phyloP scores from a whole-genome alignment of 2,329 filamentous ascomycete genomes.

The Fusarium sp. region DNA sequence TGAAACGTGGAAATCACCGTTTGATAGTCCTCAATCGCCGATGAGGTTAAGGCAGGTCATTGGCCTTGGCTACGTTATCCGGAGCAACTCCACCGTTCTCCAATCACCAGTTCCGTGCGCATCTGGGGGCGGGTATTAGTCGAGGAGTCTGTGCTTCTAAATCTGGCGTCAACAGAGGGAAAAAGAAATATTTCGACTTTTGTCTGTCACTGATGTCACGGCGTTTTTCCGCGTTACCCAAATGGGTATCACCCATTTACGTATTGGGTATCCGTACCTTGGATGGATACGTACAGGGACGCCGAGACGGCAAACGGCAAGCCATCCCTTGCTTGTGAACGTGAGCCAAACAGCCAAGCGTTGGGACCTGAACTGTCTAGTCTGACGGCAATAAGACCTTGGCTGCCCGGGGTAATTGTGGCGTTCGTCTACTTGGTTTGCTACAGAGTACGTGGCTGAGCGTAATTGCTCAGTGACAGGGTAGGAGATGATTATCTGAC shows the following conservation, averaged over 20 bases:
- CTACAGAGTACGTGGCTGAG: constrained; percentile 18
- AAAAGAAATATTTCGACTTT: background rate
- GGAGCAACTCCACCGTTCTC: constrained; percentile 42
- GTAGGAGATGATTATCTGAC: background rate
- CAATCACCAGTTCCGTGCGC: constrained; percentile 35
- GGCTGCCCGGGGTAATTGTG: constrained; percentile 23
- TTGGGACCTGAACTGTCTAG: constrained; percentile 27
- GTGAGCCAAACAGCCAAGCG: constrained; percentile 26
- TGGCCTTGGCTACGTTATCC: constrained; percentile 28
- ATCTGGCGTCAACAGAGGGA: background rate
- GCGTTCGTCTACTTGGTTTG: constrained; percentile 9
- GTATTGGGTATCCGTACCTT: constrained; percentile 37
- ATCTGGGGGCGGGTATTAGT: constrained; percentile 26
- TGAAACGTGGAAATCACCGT: background rate
- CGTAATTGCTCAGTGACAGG: constrained; percentile 4
- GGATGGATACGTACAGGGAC: constrained; percentile 15
- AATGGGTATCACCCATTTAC: constrained; percentile 14
- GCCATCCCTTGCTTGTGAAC: constrained; percentile 17
- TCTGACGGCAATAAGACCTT: constrained; percentile 28
- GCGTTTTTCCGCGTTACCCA: constrained; percentile 21
- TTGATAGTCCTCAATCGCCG: constrained; percentile 26
- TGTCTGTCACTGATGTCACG: constrained; percentile 26
- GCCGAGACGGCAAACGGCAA: constrained; percentile 45
- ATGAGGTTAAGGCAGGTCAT: constrained; percentile 30
- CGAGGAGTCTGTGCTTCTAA: background rate